Conservation (phyloP, 257 asterid genomes). For the Apocynum venetum region DNA sequence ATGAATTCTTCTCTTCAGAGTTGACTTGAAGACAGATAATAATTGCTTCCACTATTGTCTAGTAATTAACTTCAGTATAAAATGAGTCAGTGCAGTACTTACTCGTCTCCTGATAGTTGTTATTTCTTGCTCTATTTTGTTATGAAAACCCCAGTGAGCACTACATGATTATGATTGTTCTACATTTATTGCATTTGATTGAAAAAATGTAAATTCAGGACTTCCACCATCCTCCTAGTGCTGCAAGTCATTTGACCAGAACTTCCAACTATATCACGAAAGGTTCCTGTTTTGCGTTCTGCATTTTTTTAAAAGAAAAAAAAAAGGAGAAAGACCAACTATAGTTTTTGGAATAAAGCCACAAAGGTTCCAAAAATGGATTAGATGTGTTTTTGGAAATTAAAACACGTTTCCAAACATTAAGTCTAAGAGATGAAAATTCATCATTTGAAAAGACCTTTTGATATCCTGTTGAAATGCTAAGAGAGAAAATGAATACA, state of each 20-base stretch:
- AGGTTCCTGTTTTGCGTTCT: background rate
- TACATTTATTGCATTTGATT: background rate
- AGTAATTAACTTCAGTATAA: background rate
- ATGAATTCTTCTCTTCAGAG: background rate
- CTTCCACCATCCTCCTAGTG: background rate
- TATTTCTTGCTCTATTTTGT: background rate
- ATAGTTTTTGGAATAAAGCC: background rate
- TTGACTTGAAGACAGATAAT: background rate
- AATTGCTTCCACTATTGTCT: background rate
- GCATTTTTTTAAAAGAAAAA: background rate
- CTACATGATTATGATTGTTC: background rate
- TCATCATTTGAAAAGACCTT: background rate
- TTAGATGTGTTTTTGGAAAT: background rate
- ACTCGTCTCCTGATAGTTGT: background rate
- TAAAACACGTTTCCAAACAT: background rate
- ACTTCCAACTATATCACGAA: background rate
- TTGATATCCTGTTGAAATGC: background rate
- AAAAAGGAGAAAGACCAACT: background rate
- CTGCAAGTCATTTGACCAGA: background rate
- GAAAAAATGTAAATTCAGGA: background rate
- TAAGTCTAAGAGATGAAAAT: background rate
- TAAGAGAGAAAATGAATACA: background rate
- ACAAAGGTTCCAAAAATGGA: background rate
- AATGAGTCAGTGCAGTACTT: background rate
- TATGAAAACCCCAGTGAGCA: background rate